Conservation (phyloP, 2,329 filamentous ascomycete genomes). For the Aurifilum marmelostoma region DNA sequence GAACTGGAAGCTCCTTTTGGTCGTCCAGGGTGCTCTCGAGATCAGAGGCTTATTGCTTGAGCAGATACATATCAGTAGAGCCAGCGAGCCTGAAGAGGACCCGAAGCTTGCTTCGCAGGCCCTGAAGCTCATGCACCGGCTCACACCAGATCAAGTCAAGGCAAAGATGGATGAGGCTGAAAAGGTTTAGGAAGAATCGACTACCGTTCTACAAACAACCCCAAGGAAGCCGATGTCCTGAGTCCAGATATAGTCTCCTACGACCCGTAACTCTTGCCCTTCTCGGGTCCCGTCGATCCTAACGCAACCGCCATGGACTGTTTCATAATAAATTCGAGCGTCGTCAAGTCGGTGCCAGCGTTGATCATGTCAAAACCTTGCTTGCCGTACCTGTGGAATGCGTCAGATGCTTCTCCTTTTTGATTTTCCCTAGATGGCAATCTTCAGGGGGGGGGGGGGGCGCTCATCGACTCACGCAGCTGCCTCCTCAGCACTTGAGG, state of each 20-base stretch:
- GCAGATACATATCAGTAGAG: conserved; percentile 67
- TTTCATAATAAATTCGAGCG: conserved; percentile 50
- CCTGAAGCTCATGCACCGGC: conserved; percentile 77
- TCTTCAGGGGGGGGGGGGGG: not conserved
- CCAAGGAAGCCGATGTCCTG: not conserved
- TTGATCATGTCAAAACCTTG: conserved; percentile 66
- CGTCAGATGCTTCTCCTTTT: conserved; percentile 3
- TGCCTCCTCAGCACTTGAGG: conserved; percentile 58
- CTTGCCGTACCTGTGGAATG: conserved; percentile 48
- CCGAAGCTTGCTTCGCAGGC: conserved; percentile 61
- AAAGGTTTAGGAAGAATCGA: conserved; percentile 29
- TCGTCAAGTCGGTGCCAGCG: conserved; percentile 59
- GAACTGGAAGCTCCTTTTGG: not conserved
- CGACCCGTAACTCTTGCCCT: conserved; percentile 47
- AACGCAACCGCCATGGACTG: conserved; percentile 52
- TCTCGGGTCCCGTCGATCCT: conserved; percentile 43
- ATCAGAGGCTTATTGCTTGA: not conserved
- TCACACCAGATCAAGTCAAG: conserved; percentile 68
- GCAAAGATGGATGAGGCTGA: conserved; percentile 68
- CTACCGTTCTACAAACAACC: not conserved
- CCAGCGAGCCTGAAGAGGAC: conserved; percentile 52
- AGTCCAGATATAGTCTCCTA: conserved; percentile 23
- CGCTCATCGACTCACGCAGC: conserved; percentile 42
- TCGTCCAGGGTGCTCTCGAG: not conserved
- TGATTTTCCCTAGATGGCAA: too few relatives aligned